Base-by-base conservation (phyloP, 495 filamentous ascomycete genomes). In the Pseudevernia furfuracea region DNA sequence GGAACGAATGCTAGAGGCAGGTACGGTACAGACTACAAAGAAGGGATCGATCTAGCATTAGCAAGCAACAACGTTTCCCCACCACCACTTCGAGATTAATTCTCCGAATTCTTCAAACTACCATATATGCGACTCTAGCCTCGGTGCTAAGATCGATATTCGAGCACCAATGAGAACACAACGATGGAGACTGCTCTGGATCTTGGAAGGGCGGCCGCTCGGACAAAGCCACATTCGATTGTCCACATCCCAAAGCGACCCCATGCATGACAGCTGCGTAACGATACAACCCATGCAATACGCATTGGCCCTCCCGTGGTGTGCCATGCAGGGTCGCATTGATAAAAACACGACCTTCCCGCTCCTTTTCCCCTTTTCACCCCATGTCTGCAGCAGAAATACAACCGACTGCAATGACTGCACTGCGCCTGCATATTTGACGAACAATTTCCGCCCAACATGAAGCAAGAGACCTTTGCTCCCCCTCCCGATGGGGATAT, bases 401-500 rank as follows among this genome's bases (percentile, higher is more conserved):
- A 10, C 0, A n/a, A n/a, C 17, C 28, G 14, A 55, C 30, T 55
- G 30, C 28, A 55, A 30, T 2, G 52, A 3, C 25, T 17, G 14
- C 4, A 17, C n/a, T 12, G 38, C 4, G 38, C 12, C 10, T 41
- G 38, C 5, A 17, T 53, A 14, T 52, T 15, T 30, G 25, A 53
- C 4, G 49, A 21, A 55, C 7, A 15, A 10, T 7, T 17, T 21
- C 15, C 17, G 30, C 30, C 30, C 5, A 17, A 9, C 5, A 63
- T 25, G 61, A 60, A 39, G 61, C 74, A 62, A 66, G 39, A 52
- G 37, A 67, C 21, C 4, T 68, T 65, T 53, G 8, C 41, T 19
- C 19, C 4, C 23, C 66, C 66, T 41, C 32, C 57, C 21, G 41
- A 49, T 17, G 66, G 66, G 9, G 67, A 69, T 34, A 38, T 64